These are phyloP conservation scores for Aegilops speltoides DNA, from an alignment of 176 grass and related monocot species.

Conservation along the genomic window DNA sequence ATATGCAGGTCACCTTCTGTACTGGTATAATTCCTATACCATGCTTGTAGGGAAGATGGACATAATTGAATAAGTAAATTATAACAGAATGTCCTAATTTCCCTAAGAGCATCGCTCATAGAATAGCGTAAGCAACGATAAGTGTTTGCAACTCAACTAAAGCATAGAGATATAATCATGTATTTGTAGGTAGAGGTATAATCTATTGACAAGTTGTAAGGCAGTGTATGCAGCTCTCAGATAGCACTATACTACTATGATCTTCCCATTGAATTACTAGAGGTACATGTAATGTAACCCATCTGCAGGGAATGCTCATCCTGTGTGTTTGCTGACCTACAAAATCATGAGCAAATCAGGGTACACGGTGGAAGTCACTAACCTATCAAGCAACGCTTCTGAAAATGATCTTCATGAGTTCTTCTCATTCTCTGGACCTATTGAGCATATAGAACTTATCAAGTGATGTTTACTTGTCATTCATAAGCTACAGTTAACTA, in stretches of 20 bases:
- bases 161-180: not conserved
- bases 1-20: not conserved
- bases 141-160: not conserved
- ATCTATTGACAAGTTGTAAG: not conserved
- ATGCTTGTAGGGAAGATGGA: constrained; percentile 4
- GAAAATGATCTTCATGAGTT: constrained; percentile 88
- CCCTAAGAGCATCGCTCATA: not conserved
- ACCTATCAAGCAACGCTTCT: constrained; percentile 67
- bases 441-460: constrained; percentile 91
- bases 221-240: not conserved
- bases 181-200: not conserved
- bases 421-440: constrained; percentile 95
- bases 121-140: not conserved
- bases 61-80: not conserved
- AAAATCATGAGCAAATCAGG: constrained; percentile 69
- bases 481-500: not conserved
- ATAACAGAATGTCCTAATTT: not conserved
- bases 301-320: constrained; percentile 16
- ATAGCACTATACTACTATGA: constrained; percentile 3
- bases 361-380: constrained; percentile 87
- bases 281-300: not conserved
- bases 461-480: constrained; percentile 38
- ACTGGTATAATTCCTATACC: not conserved
- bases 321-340: constrained; percentile 36
- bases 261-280: not conserved